A percentile compares a stretch with the other conserved stretches of the same genome.
Conservation (phyloP, 1,284 basidiomycete species). For the Microbotryomycetes sp. region DNA sequence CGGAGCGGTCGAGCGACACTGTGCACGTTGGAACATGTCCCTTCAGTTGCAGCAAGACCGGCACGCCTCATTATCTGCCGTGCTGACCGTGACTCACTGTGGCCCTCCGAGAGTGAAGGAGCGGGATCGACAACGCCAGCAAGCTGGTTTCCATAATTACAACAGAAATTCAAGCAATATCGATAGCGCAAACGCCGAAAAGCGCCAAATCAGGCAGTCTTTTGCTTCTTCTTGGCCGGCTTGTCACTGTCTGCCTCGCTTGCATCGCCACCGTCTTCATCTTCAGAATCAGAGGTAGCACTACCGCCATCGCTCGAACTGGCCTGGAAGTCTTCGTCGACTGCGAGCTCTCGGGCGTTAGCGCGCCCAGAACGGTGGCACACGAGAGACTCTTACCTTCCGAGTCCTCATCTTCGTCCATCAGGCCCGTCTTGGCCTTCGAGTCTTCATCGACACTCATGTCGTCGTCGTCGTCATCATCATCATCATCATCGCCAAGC, state of each 20-base stretch:
- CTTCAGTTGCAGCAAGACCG: too few relatives aligned
- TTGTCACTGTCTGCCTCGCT: slow-evolving; percentile 62
- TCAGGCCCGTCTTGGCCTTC: slow-evolving; percentile 30
- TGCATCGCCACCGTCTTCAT: slow-evolving; percentile 57
- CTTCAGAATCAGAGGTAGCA: slow-evolving; percentile 67
- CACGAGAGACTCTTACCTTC: slow-evolving; percentile 28
- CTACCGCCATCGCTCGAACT: slow-evolving; percentile 69
- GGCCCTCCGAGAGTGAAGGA: too few relatives aligned
- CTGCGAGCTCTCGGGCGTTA: slow-evolving; percentile 29
- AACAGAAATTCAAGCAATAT: background rate
- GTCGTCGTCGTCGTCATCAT: slow-evolving; percentile 49
- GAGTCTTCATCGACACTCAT: slow-evolving; percentile 47
- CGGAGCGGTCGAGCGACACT: background rate
- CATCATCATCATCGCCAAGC: slow-evolving; percentile 74
- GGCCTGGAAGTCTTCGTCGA: slow-evolving; percentile 82
- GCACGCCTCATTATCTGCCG: too few relatives aligned
- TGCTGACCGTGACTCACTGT: too few relatives aligned
- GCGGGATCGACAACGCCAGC: too few relatives aligned
- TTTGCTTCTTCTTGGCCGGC: slow-evolving; percentile 42
- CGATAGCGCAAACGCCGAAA: background rate
- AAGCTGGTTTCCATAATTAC: too few relatives aligned
- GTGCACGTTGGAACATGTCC: too few relatives aligned
- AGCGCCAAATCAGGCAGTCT: slow-evolving; percentile 21
- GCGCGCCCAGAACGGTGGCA: slow-evolving; percentile 6
- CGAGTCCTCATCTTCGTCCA: slow-evolving; percentile 34